These are phyloP conservation scores for Aspergillus vadensis DNA, from an alignment of 2,329 filamentous ascomycete genomes.

Conservation along the genomic window DNA sequence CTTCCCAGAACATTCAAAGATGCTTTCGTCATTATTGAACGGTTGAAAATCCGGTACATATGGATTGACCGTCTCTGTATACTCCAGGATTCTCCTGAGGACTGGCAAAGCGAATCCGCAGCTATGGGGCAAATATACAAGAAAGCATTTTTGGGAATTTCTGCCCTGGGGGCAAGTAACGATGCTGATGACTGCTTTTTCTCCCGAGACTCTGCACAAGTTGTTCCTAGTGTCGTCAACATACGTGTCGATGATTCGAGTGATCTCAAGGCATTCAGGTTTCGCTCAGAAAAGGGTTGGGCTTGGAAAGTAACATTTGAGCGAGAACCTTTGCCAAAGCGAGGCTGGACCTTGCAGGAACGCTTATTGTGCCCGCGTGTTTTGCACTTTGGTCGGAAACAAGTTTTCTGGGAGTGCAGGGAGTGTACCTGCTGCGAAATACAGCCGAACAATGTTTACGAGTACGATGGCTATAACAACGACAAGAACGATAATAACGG, in stretches of 20 bases:
- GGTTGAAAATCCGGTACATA: background rate
- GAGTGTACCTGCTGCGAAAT: background rate
- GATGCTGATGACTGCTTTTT: background rate
- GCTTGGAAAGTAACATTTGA: background rate
- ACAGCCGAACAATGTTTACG: background rate
- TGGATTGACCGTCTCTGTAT: background rate
- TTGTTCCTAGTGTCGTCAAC: background rate
- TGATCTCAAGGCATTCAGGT: background rate
- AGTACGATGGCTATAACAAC: background rate
- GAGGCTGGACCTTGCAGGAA: background rate
- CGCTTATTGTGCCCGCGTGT: background rate
- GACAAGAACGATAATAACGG: background rate
- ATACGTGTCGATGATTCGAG: background rate
- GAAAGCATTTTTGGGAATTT: background rate
- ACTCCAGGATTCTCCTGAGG: background rate
- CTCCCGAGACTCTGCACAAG: background rate
- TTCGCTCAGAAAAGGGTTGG: background rate
- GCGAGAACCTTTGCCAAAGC: background rate
- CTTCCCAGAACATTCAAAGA: background rate
- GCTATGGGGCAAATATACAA: background rate
- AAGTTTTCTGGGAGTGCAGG: background rate
- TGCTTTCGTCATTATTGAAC: background rate
- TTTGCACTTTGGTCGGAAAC: background rate
- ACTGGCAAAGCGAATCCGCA: background rate
- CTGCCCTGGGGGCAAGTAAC: background rate